Base-by-base conservation (phyloP, 1,284 basidiomycete genomes). In the Boletus mariae region DNA sequence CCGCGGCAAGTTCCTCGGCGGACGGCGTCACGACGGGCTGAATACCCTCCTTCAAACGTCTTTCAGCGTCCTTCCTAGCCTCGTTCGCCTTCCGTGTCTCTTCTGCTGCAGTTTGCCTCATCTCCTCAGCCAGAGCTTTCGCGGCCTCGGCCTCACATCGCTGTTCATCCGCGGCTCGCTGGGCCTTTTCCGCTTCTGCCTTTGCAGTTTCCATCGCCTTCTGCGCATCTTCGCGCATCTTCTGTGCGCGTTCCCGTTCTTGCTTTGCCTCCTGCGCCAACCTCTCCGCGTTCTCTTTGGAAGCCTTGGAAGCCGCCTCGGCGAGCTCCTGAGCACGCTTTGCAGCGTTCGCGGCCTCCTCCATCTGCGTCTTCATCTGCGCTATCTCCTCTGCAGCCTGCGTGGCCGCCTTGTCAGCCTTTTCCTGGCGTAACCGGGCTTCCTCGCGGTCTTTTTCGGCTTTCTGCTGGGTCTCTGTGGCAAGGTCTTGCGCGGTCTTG, bases 151-250 rank as follows among this genome's bases (percentile, higher is more conserved):
- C 57, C 34, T 50, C 41, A 32, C 49, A 53, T 5, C 51, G 46
- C 13, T 62, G 50, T 15, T 62, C 55, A 20, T 62, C 58, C 1
- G 58, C 61, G 15, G 6, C 50, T 15, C 17, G 26, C 13, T 57
- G 60, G 0, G 49, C 48, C 29, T 37, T 57, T 31, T 55, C 50
- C 0, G 65, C 59, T 11, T 64, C 59, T 28, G 57, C 51, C 37
- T 17, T 53, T 0, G 55, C 57, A 6, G 52, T 51, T 1, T n/a
- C 37, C 8, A 55, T 56, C n/a, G 47, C 55, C 35, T 12, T 53
- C 45, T 55, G 47, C 1, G 57, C 61, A 1, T 68, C 58, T 35
- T 62, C 59, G 5, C 23, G 49, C 4, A 62, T 45, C 47, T 37
- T 47, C 25, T 47, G 43, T 0, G 63, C 47, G 1, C 53, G 56